Conservation (phyloP, 352 stramenopile genomes). For the Pythium aquatile region DNA sequence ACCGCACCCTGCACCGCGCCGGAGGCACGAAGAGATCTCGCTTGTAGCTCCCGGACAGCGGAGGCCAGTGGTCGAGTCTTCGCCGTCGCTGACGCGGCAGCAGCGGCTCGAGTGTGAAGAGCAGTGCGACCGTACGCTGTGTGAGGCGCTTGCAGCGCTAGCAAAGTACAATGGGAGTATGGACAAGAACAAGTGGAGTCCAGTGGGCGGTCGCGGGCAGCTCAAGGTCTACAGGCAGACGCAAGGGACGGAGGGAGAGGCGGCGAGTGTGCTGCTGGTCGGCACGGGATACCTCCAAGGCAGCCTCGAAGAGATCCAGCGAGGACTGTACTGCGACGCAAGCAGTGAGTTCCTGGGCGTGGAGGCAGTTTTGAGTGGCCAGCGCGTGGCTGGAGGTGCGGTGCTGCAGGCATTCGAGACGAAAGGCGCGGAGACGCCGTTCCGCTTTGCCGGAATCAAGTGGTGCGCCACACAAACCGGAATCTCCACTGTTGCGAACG, state of each 20-base stretch:
- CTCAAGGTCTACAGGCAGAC: conserved; percentile 34
- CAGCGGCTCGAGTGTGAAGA: conserved; percentile 43
- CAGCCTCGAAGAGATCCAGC: conserved; percentile 36
- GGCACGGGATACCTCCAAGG: conserved; percentile 45
- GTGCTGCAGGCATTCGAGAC: conserved; percentile 42
- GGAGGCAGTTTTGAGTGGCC: conserved; percentile 38
- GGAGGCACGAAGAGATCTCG: no score
- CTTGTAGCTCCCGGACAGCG: no score
- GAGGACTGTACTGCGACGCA: conserved; percentile 42
- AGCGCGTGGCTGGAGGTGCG: conserved; percentile 34
- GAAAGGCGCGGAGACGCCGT: conserved; percentile 33
- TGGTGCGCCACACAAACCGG: conserved; percentile 34
- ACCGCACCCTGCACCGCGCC: neutral
- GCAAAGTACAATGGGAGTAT: conserved; percentile 39
- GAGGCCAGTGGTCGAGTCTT: no score
- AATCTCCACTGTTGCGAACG: neutral
- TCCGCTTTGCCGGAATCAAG: conserved; percentile 60
- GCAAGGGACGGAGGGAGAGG: neutral
- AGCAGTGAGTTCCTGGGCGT: conserved; percentile 34
- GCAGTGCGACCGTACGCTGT: conserved; percentile 43
- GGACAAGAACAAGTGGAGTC: conserved; percentile 33
- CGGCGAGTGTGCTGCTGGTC: conserved; percentile 27
- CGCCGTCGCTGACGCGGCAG: conserved; percentile 26
- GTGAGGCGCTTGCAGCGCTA: conserved; percentile 46
- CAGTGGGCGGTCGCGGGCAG: conserved; percentile 38